Percentiles rank a stretch among this genome's conserved stretches.
Evolutionary conservation across 257 asterid species (phyloP).

Genomic region (Capsicum rhomboideum): DNA sequence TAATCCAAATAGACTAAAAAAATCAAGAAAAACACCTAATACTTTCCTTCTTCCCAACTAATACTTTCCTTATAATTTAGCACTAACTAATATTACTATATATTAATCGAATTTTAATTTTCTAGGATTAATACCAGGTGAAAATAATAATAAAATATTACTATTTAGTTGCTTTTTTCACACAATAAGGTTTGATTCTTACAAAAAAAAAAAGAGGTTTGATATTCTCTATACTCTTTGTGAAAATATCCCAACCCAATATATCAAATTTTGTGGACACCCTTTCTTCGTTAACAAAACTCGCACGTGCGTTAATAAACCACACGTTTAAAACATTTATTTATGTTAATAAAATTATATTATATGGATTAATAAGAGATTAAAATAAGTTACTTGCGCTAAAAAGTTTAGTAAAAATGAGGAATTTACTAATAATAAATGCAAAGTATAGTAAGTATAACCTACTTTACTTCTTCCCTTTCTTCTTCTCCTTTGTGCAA

Average conservation of each 20-base stretch:
- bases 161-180: background rate
- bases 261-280: background rate
- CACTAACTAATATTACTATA: background rate
- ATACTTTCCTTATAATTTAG: background rate
- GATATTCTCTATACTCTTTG: background rate
- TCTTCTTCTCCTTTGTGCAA: background rate
- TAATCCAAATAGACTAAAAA: no score
- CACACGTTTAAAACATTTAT: background rate
- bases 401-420: background rate
- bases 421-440: background rate
- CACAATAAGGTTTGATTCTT: background rate
- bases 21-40: background rate
- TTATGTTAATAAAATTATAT: background rate
- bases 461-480: background rate
- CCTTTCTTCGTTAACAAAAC: background rate
- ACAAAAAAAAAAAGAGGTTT: background rate
- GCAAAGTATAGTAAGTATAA: background rate
- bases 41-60: background rate
- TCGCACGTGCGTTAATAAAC: background rate
- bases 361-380: background rate
- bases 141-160: no score
- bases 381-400: background rate
- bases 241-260: background rate
- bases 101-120: background rate
- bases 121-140: no score